A percentile compares a stretch with the other conserved stretches of the same genome.
Evolutionary conservation across 2,329 filamentous ascomycete species (phyloP).

Genomic region (Talaromyces albobiverticillius): DNA sequence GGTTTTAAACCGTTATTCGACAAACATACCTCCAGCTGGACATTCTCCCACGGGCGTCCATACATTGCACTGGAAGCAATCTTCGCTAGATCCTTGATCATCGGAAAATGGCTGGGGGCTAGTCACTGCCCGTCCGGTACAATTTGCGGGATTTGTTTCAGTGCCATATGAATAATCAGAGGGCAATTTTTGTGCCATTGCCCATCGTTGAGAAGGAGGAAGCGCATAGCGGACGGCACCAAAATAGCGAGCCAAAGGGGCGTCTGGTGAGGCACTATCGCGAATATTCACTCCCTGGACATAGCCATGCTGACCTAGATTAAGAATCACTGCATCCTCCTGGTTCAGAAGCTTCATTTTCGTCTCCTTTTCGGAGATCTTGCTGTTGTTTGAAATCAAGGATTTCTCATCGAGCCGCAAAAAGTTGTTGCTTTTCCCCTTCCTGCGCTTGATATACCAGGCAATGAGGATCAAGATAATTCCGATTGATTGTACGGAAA

Average conservation of each 20-base stretch:
- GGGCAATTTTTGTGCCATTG: constrained; percentile 47
- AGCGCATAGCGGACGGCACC: constrained; percentile 57
- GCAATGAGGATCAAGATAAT: not conserved
- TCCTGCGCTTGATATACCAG: not conserved
- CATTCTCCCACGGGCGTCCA: constrained; percentile 51
- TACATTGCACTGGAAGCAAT: constrained; percentile 57
- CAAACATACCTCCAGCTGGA: constrained; percentile 32
- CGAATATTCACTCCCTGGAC: constrained; percentile 49
- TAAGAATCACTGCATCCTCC: constrained; percentile 14
- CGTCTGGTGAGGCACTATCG: not conserved
- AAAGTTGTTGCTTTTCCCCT: not conserved
- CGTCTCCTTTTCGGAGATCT: not conserved
- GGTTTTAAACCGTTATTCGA: not conserved
- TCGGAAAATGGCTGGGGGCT: constrained; percentile 52
- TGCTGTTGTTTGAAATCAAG: not conserved
- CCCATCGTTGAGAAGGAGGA: constrained; percentile 50
- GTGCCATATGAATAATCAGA: constrained; percentile 52
- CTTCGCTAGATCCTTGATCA: constrained; percentile 43
- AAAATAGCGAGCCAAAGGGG: constrained; percentile 44
- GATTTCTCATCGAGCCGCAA: not conserved
- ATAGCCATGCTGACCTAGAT: constrained; percentile 42
- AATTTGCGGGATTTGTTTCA: constrained; percentile 45
- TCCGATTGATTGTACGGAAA: not conserved
- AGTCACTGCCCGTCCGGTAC: constrained; percentile 35
- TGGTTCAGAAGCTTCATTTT: not conserved